Evolutionary conservation across 1,284 basidiomycete genomes (phyloP).

Genomic region (Boletellus deceptivus): DNA sequence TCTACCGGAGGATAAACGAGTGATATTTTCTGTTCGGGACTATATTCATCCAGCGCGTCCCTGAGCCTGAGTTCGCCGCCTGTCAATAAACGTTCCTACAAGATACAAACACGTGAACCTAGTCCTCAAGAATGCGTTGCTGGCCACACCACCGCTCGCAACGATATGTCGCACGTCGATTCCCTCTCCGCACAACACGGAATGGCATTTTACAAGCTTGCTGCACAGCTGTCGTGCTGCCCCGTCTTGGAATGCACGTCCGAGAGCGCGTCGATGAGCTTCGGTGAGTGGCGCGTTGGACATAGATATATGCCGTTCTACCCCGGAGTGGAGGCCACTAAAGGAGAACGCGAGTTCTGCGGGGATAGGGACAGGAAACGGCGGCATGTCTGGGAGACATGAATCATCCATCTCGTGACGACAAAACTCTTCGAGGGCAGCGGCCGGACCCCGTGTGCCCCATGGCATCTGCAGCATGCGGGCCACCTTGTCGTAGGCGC

Average conservation of each 20-base stretch:
- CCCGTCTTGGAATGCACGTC: constrained; percentile 70
- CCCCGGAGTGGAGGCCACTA: constrained; percentile 65
- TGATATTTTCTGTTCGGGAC: constrained; percentile 34
- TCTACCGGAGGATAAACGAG: constrained; percentile 68
- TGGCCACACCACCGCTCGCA: constrained; percentile 89
- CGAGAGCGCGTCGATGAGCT: constrained; percentile 48
- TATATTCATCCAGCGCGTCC: constrained; percentile 36
- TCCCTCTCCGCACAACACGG: constrained; percentile 42
- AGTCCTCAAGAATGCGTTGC: constrained; percentile 68
- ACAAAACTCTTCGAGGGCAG: constrained; percentile 74
- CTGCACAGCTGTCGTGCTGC: constrained; percentile 72
- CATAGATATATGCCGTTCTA: constrained; percentile 49
- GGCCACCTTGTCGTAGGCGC: constrained; percentile 79
- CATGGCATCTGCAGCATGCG: constrained; percentile 65
- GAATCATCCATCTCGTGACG: constrained; percentile 28
- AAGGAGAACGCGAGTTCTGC: constrained; percentile 73
- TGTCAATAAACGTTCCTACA: background rate
- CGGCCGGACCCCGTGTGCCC: constrained; percentile 64
- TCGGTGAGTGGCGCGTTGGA: constrained; percentile 28
- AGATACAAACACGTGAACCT: constrained; percentile 43
- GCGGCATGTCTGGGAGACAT: constrained; percentile 34
- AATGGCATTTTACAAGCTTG: constrained; percentile 66
- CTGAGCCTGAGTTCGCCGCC: constrained; percentile 39
- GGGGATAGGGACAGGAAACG: constrained; percentile 54
- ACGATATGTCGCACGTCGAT: constrained; percentile 60